phyloP scores from a whole-genome alignment of 2,329 filamentous ascomycete genomes.

The Ciborinia camelliae region DNA sequence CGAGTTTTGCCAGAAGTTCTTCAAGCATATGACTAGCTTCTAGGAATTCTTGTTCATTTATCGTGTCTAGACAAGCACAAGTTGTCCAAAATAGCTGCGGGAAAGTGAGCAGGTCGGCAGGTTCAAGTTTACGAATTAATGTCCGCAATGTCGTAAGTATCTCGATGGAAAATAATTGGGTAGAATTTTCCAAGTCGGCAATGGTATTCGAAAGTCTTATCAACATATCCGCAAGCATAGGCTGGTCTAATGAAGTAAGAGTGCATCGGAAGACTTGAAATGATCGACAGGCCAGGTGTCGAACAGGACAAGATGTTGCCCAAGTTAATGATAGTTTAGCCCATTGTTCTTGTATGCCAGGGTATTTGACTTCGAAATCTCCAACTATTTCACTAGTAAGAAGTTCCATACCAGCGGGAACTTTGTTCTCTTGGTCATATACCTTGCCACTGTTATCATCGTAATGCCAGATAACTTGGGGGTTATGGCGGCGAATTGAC shows the following conservation, averaged over 20 bases:
- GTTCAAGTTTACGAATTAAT: slow-evolving; percentile 79
- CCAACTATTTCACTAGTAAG: slow-evolving; percentile 78
- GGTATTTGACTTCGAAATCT: slow-evolving; percentile 81
- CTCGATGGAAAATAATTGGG: slow-evolving; percentile 96
- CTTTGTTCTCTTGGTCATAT: slow-evolving; percentile 70
- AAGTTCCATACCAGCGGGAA: slow-evolving; percentile 82
- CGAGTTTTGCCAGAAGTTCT: slow-evolving; percentile 77
- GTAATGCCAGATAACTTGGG: slow-evolving; percentile 87
- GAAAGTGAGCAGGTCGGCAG: slow-evolving; percentile 78
- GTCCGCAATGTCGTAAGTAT: slow-evolving; percentile 92
- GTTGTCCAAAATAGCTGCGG: slow-evolving; percentile 98
- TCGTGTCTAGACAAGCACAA: slow-evolving; percentile 92
- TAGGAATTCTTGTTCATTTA: slow-evolving; percentile 91
- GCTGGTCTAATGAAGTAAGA: slow-evolving; percentile 81
- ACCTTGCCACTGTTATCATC: slow-evolving; percentile 84
- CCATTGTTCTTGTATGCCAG: slow-evolving; percentile 87
- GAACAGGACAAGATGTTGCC: slow-evolving; percentile 94
- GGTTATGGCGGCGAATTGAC: slow-evolving; percentile 77
- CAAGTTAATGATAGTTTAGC: slow-evolving; percentile 85
- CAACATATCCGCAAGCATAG: slow-evolving; percentile 96
- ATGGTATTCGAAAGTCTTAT: slow-evolving; percentile 94
- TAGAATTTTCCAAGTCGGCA: slow-evolving; percentile 89
- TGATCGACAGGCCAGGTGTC: slow-evolving; percentile 91
- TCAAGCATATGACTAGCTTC: slow-evolving; percentile 91
- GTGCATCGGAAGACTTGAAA: slow-evolving; percentile 98